Conservation (phyloP, 495 filamentous ascomycete genomes). For the Podospora conica region DNA sequence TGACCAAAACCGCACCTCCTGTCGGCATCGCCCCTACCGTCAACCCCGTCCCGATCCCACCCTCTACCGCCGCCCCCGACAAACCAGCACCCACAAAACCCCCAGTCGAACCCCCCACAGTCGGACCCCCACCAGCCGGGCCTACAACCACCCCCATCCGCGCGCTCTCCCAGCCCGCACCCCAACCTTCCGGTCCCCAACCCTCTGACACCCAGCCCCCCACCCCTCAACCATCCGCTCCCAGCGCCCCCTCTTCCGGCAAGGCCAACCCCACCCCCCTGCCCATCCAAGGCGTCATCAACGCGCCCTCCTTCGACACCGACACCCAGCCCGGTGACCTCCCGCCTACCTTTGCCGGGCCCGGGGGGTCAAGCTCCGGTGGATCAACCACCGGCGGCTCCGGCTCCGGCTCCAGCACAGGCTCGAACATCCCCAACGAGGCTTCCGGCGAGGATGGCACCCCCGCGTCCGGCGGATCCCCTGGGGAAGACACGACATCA, state of each 20-base stretch:
- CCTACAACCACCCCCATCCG: too few relatives aligned
- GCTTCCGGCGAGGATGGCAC: too few relatives aligned
- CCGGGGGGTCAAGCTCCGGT: background rate
- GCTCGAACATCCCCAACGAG: too few relatives aligned
- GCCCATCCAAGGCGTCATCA: background rate
- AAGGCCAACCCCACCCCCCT: too few relatives aligned
- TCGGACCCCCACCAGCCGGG: too few relatives aligned
- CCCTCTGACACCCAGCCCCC: too few relatives aligned
- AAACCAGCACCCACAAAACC: background rate
- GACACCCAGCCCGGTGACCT: background rate
- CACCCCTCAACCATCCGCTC: too few relatives aligned
- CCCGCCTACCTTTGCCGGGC: background rate
- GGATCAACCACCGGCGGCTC: background rate
- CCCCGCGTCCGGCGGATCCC: too few relatives aligned
- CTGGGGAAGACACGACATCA: too few relatives aligned
- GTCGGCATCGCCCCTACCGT: background rate
- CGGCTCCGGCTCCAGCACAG: too few relatives aligned
- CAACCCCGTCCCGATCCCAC: background rate
- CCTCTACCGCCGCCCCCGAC: background rate
- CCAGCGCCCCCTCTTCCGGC: too few relatives aligned
- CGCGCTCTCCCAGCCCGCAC: background rate
- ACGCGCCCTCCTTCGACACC: background rate
- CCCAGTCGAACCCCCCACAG: background rate
- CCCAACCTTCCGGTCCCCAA: background rate
- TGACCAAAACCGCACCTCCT: background rate